These are phyloP conservation scores for Yamadazyma atmosphaerica DNA, from an alignment of 1,139 yeast species.

Conservation along the genomic window DNA sequence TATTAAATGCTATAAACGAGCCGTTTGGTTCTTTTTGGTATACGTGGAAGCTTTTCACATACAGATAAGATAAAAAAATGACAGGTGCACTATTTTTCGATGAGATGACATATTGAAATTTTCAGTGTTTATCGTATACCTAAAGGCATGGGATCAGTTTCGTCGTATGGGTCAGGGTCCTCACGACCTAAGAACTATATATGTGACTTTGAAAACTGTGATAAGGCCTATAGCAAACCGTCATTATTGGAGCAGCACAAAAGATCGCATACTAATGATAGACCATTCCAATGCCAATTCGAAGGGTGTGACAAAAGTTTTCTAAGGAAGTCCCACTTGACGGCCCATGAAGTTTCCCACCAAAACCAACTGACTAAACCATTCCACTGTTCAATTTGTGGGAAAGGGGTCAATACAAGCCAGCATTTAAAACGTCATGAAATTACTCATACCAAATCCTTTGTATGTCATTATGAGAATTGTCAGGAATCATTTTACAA, in stretches of 20 bases:
- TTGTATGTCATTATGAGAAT: slow-evolving; percentile 57
- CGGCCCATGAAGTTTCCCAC: slow-evolving; percentile 71
- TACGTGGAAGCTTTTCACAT: background rate
- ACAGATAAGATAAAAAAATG: background rate
- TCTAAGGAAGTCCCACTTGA: slow-evolving; percentile 74
- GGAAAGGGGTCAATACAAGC: slow-evolving; percentile 75
- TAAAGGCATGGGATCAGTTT: slow-evolving; percentile 1
- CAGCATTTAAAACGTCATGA: slow-evolving; percentile 88
- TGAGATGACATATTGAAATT: background rate
- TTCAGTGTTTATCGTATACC: too few species aligned
- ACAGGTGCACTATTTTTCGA: background rate
- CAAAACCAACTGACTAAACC: slow-evolving; percentile 61
- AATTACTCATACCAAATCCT: slow-evolving; percentile 72
- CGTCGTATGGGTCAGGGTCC: slow-evolving; percentile 7
- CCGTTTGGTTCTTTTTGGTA: too few species aligned
- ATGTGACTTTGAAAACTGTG: slow-evolving; percentile 68
- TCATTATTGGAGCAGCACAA: slow-evolving; percentile 80
- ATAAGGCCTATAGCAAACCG: slow-evolving; percentile 77
- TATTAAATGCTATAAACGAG: too few species aligned
- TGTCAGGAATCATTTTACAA: slow-evolving; percentile 74
- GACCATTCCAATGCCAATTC: slow-evolving; percentile 67
- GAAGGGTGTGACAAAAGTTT: slow-evolving; percentile 64
- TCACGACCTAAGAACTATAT: slow-evolving; percentile 56
- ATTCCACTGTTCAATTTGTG: slow-evolving; percentile 71
- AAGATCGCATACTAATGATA: slow-evolving; percentile 73